Conservation (phyloP, 148 eudicot genomes). For the Vaccinium vitisidaea region DNA sequence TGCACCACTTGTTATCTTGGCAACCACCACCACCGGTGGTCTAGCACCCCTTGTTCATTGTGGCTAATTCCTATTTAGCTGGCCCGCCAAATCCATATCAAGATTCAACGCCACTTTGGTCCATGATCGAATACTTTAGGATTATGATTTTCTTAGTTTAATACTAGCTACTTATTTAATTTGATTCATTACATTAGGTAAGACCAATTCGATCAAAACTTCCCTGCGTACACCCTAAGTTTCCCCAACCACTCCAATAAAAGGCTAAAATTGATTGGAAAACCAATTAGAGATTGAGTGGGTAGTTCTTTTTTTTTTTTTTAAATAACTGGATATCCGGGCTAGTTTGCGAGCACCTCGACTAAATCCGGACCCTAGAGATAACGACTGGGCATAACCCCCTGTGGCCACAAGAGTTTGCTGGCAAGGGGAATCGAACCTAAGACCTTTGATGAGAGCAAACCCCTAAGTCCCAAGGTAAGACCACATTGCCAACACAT, state of each 20-base stretch:
- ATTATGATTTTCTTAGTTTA: not conserved
- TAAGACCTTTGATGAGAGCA: too few relatives aligned
- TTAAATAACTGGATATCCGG: too few relatives aligned
- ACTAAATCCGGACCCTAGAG: too few relatives aligned
- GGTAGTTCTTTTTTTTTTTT: not conserved
- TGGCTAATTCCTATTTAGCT: not conserved
- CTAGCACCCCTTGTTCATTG: too few relatives aligned
- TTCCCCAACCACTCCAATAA: not conserved
- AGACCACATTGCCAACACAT: too few relatives aligned
- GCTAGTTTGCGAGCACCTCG: too few relatives aligned
- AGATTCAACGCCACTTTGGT: not conserved
- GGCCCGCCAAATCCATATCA: not conserved
- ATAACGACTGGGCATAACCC: too few relatives aligned
- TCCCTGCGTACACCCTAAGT: not conserved
- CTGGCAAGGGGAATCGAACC: too few relatives aligned
- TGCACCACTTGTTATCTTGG: too few relatives aligned
- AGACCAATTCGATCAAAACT: not conserved
- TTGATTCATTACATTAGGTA: not conserved
- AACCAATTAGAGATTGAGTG: not conserved
- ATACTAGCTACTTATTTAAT: not conserved
- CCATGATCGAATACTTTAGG: not conserved
- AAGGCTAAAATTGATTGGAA: not conserved
- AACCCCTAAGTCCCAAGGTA: too few relatives aligned
- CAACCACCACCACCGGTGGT: too few relatives aligned
- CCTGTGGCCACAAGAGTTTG: too few relatives aligned